phyloP scores from a whole-genome alignment of 441 rosid genomes.

The Jatropha podagrica region DNA sequence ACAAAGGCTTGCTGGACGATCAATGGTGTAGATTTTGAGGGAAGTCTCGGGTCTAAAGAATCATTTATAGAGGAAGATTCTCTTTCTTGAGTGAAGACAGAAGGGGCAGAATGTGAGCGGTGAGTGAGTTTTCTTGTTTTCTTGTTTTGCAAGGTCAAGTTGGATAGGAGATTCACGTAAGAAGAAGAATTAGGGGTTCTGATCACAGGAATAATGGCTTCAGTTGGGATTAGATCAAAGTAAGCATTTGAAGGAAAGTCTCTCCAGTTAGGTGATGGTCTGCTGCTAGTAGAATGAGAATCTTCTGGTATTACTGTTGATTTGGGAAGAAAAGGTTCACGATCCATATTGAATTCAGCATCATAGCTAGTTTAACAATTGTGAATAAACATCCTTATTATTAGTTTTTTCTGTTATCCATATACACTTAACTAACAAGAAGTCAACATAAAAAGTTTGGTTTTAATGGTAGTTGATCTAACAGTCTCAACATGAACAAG shows the following conservation, averaged over 20 bases:
- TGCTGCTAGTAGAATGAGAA: constrained; percentile 1
- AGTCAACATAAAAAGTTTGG: constrained; percentile 4
- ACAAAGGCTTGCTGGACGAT: constrained; percentile 59
- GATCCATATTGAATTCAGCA: constrained; percentile 37
- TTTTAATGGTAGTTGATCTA: constrained; percentile 3
- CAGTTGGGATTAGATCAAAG: constrained; percentile 38
- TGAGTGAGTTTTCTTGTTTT: constrained; percentile 27
- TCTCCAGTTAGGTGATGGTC: constrained; percentile 19
- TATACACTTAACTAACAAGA: neutral
- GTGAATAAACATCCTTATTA: neutral
- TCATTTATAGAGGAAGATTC: constrained; percentile 27
- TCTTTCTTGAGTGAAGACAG: constrained; percentile 40
- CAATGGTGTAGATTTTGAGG: constrained; percentile 34
- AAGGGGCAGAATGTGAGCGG: constrained; percentile 64
- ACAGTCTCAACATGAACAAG: neutral
- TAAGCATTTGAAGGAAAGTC: constrained; percentile 26
- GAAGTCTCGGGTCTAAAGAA: constrained; percentile 26
- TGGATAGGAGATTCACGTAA: constrained; percentile 41
- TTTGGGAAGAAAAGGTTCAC: constrained; percentile 42
- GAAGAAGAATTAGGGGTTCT: constrained; percentile 37
- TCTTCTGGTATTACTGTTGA: constrained; percentile 21
- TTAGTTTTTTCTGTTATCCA: neutral
- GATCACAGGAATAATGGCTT: constrained; percentile 35
- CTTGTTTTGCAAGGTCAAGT: constrained; percentile 31
- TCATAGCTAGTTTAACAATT: neutral